Base-by-base conservation (phyloP, 2,329 filamentous ascomycete species). In the Dothistroma pini region DNA sequence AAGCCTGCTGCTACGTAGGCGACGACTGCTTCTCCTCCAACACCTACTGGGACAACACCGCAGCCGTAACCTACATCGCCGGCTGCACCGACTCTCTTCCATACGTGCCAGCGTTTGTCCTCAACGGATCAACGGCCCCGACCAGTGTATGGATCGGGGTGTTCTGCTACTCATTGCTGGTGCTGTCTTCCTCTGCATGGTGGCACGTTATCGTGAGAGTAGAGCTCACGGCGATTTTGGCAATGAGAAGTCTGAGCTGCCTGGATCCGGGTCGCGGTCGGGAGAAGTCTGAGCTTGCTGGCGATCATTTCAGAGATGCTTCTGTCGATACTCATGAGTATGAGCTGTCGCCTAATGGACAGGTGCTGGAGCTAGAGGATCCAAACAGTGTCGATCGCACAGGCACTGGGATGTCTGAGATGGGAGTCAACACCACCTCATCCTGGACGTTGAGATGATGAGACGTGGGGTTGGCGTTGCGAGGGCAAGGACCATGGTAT, bases 181-280 rank as follows among this genome's bases (percentile, higher is more conserved):
- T 12, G 54, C 38, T 14, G 3, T 56, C 41, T 56, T 56, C 11
- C 31, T 54, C 29, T 54, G 35, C 38, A 25, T 56, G 14, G 48
- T 34, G 22, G 48, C 48, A 31, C 25, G 41, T 21, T 38, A 38
- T 19, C 38, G 38, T 22, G 32, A 49, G 41, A 48, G 16, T 22
- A 31, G 25, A 1, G 31, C 29, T 8, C 38, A 41, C 11, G 12
- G 48, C 41, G 4, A 19, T 7, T 44, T 44, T 9, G 41, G 41
- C 38, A 48, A 56, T 34, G 54, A 56, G 14, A 56, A 56, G 32
- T 48, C 54, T 32, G 54, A 48, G 34, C 22, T 56, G 7, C 54
- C 54, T 19, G 38, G 54, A 21, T 25, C 22, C 12, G 54, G 54
- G 38, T 56, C 41, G 22, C 21, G n/a, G 12, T 29, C 35, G 12